Conservation (phyloP, 495 filamentous ascomycete genomes). For the Oidiodendron maius region DNA sequence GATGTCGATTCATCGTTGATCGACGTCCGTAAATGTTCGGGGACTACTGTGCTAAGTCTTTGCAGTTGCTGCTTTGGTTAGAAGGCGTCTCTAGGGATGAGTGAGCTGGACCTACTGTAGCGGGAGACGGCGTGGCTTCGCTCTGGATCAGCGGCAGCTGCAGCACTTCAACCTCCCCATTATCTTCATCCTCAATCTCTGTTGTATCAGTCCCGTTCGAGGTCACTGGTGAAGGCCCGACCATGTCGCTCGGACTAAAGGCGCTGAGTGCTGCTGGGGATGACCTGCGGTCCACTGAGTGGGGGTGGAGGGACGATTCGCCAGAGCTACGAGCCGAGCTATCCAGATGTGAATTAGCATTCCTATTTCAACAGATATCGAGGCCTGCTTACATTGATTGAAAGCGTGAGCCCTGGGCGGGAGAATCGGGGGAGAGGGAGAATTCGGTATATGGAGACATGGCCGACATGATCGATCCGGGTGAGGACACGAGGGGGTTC, state of each 20-base stretch:
- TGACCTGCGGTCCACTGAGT: slow-evolving; percentile 17
- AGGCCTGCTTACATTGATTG: slow-evolving; percentile 16
- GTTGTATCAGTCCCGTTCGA: slow-evolving; percentile 67
- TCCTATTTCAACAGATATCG: neutral
- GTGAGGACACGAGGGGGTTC: slow-evolving; percentile 40
- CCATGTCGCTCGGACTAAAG: slow-evolving; percentile 44
- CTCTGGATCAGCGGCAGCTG: slow-evolving; percentile 15
- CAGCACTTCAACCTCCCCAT: slow-evolving; percentile 22
- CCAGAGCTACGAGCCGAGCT: slow-evolving; percentile 23
- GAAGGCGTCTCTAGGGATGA: slow-evolving; percentile 12
- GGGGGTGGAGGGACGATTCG: slow-evolving; percentile 20
- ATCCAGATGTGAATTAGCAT: slow-evolving; percentile 5
- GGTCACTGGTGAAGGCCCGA: slow-evolving; percentile 71
- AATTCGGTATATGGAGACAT: slow-evolving; percentile 57
- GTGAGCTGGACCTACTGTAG: slow-evolving; percentile 7
- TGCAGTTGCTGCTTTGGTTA: slow-evolving; percentile 31
- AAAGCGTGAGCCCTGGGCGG: slow-evolving; percentile 27
- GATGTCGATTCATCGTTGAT: slow-evolving; percentile 71
- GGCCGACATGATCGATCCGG: slow-evolving; percentile 43
- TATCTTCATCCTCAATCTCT: slow-evolving; percentile 66
- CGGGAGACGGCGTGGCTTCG: slow-evolving; percentile 9
- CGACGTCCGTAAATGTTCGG: slow-evolving; percentile 44
- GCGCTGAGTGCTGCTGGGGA: slow-evolving; percentile 16
- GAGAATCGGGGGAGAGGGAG: slow-evolving; percentile 45
- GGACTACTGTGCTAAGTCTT: slow-evolving; percentile 56